Base-by-base conservation (phyloP, 2,329 filamentous ascomycete species). In the Colletotrichum sp. region DNA sequence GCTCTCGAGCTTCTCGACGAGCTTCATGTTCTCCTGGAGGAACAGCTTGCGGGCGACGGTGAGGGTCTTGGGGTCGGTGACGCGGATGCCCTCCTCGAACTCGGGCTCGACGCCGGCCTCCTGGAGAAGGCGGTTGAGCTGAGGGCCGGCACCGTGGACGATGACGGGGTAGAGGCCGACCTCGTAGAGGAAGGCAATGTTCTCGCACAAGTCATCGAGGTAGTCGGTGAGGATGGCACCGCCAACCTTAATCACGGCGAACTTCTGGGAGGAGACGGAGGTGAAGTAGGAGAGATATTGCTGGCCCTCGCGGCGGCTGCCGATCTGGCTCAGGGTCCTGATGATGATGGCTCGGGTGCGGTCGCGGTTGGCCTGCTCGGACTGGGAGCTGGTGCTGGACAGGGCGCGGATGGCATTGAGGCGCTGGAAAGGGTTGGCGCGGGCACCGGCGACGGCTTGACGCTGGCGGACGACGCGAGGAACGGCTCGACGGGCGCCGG, bases 201-300 rank as follows among this genome's bases (percentile, higher is more conserved):
- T 96, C 71, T 94, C 94, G 83, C 95, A 98, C 72, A 99, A 92
- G 81, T 96, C 96, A 84, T 98, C 95, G 72, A 99, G 90, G 86
- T 98, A 94, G 84, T 99, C 96, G 76, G 95, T 98, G 81, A 99
- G 91, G 82, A 99, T 98, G 78, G 96, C 97, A 78, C 96, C 97
- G 77, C 96, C 97, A 72, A 99, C 96, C 89, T 99, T 99, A 87
- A 99, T 98, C 65, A 99, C 96, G 79, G 96, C 96, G 85, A 99
- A 99, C 83, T 98, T 96, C 88, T 99, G 96, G 44, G 96, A 98
- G 60, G 96, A 97, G 77, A 98, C 96, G 39, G 96, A 98, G 80
- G 94, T 97, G 90, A 99, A 99, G 85, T 99, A 96, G 79, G 96
- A 97, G 76, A 99, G 93, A 86, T 99, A 99, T 86, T 99, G 96